Percentiles rank a stretch among this genome's conserved stretches.
These are phyloP conservation scores for Calonectria hongkongensis DNA, from an alignment of 2,329 filamentous ascomycete genomes.

Conservation along the genomic window DNA sequence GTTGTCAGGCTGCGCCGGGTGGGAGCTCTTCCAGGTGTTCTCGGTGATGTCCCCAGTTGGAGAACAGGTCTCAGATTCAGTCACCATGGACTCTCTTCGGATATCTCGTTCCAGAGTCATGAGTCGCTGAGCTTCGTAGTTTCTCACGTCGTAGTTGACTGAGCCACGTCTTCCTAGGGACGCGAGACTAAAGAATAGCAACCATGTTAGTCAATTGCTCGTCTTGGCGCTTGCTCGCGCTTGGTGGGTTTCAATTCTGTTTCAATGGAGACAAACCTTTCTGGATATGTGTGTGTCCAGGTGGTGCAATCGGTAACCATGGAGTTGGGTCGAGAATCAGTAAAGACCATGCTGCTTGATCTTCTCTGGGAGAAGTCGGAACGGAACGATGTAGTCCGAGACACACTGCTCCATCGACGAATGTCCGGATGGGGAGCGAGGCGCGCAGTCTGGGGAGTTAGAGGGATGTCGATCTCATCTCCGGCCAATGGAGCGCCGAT, in stretches of 20 bases:
- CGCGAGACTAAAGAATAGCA: conserved; percentile 41
- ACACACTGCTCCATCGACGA: conserved; percentile 36
- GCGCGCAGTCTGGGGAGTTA: conserved; percentile 40
- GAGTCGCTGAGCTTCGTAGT: conserved; percentile 44
- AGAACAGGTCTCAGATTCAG: conserved; percentile 40
- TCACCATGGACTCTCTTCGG: conserved; percentile 42
- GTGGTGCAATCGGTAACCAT: conserved; percentile 42
- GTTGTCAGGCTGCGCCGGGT: conserved; percentile 41
- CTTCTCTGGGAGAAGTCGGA: conserved; percentile 46
- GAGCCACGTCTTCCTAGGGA: conserved; percentile 42
- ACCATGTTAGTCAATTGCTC: conserved; percentile 43
- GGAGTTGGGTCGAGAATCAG: conserved; percentile 44
- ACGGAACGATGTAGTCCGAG: conserved; percentile 46
- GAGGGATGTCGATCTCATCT: conserved; percentile 40
- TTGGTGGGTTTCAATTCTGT: not conserved
- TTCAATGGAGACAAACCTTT: conserved; percentile 48
- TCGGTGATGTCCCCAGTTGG: conserved; percentile 47
- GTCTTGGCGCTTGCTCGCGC: conserved; percentile 37
- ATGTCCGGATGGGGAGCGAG: conserved; percentile 45
- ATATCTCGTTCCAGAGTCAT: conserved; percentile 42
- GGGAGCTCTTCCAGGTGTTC: conserved; percentile 48
- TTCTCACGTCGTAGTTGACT: conserved; percentile 46
- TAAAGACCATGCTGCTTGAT: conserved; percentile 39
- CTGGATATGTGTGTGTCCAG: conserved; percentile 46
- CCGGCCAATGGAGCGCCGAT: conserved; percentile 48